phyloP scores from a whole-genome alignment of 441 rosid species.

The Cnidoscolus chayamansa region DNA sequence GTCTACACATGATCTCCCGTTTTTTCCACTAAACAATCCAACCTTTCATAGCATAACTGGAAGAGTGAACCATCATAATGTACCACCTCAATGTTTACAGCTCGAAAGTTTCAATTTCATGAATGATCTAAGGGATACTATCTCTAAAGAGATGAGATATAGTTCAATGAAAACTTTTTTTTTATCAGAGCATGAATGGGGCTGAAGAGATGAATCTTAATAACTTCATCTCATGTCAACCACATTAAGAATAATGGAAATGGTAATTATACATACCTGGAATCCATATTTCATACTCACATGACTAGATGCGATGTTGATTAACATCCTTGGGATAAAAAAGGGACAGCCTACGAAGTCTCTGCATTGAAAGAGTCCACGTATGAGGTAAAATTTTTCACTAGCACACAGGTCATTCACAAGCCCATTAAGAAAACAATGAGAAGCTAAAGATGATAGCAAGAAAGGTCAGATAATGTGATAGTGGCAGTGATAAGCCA shows the following conservation, averaged over 20 bases:
- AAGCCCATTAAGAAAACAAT: background rate
- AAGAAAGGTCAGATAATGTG: background rate
- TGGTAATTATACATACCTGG: conserved; percentile 49
- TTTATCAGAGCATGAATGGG: background rate
- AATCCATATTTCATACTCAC: conserved; percentile 94
- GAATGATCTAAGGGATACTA: background rate
- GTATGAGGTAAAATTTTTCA: conserved; percentile 20
- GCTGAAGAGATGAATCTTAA: conserved; percentile 2
- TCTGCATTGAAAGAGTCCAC: conserved; percentile 46
- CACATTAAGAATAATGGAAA: background rate
- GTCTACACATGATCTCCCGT: background rate
- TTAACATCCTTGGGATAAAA: conserved; percentile 83
- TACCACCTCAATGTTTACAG: background rate
- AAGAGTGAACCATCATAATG: conserved; percentile 4
- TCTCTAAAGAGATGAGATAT: background rate
- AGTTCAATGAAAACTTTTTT: background rate
- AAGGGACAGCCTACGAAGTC: conserved; percentile 85
- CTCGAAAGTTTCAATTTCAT: conserved; percentile 6
- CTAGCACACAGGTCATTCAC: conserved; percentile 3
- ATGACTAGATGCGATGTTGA: conserved; percentile 94
- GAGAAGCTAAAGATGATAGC: background rate
- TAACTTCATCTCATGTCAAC: conserved; percentile 11
- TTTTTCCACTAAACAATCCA: background rate
- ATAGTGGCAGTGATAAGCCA: background rate
- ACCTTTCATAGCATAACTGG: conserved; percentile 3